A percentile compares a stretch with the other conserved stretches of the same genome.
phyloP scores from a whole-genome alignment of 208 protist species.

The Acanthamoeba divionensis region DNA sequence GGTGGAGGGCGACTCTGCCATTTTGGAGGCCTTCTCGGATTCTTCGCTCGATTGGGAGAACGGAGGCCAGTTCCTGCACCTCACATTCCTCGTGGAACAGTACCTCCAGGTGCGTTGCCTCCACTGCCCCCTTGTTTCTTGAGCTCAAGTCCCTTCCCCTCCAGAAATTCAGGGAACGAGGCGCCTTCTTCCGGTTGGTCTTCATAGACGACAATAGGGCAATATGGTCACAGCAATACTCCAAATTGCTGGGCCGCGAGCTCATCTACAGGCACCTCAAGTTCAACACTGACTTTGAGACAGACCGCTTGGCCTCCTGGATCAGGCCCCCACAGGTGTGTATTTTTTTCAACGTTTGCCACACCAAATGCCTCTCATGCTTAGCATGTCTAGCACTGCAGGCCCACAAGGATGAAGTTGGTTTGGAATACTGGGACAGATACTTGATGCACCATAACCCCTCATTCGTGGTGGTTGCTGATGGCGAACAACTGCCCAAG shows the following conservation, averaged over 20 bases:
- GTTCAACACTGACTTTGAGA: constrained; percentile 27
- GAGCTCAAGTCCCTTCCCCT: background rate
- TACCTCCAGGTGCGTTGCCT: background rate
- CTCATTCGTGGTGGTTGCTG: background rate
- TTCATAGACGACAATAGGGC: background rate
- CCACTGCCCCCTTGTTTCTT: background rate
- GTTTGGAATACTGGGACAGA: background rate
- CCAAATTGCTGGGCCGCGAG: background rate
- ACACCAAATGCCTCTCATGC: background rate
- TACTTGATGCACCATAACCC: background rate
- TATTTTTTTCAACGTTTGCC: background rate
- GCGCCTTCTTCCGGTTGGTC: background rate
- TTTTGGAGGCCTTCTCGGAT: background rate
- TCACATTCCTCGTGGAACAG: constrained; percentile 1
- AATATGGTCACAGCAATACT: background rate
- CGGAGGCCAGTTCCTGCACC: constrained; percentile 41
- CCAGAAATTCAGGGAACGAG: background rate
- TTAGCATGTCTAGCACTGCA: background rate
- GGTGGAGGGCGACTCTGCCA: background rate
- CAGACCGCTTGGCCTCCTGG: background rate
- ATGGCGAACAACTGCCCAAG: background rate
- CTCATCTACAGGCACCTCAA: background rate
- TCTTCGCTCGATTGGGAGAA: background rate
- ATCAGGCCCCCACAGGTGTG: background rate
- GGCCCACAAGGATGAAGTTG: background rate